Base-by-base conservation (phyloP, 108 stramenopile species). In the Aurantiochytrium sp. region DNA sequence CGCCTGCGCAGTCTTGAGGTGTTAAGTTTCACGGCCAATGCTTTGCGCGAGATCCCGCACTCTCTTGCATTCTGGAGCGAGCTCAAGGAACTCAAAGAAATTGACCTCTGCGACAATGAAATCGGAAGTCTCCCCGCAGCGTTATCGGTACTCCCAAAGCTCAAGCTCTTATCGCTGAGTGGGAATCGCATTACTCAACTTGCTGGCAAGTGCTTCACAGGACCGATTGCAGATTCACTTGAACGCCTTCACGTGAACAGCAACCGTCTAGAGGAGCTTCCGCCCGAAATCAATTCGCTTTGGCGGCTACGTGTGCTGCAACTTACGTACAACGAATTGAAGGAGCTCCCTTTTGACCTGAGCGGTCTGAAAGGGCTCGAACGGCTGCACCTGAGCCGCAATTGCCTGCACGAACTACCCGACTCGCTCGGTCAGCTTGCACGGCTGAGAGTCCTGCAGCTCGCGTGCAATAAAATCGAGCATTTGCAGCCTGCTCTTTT, bases 391-490 rank as follows among this genome's bases (percentile, higher is more conserved):
- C 57, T 64, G 2, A 90, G 76, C 47, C 89, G 89, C 10, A 91
- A 91, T 44, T 47, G 58, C 87, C 71, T 91, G 29, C 88, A 72
- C 21, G 72, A 87, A 29, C 91, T 91, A 4, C 91, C 91, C 4
- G 28, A 4, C 12, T 91, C 90, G 3, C 72, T 91, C 16, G 91
- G 91, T 5, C 18, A 44, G 73, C 87, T 91, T 23, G 49, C 12
- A 35, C 57, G 59, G 73, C 91, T 91, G 25, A 51, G 58, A 35
- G 49, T 53, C n/a, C 58, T 91, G 25, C 91, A 90, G 76, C 29
- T 90, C 16, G 89, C 91, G 8, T 88, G 90, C 90, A 91, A 91
- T 55, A 45, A 89, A 23, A 89, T 91, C 5, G 89, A 89, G 89
- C 43, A 57, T 14, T 5, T 91, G n/a, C 89, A 44, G n/a, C 57